Evolutionary conservation across 805 yeast genomes (phyloP).

Genomic region (Wickerhamomyces bisporus): DNA sequence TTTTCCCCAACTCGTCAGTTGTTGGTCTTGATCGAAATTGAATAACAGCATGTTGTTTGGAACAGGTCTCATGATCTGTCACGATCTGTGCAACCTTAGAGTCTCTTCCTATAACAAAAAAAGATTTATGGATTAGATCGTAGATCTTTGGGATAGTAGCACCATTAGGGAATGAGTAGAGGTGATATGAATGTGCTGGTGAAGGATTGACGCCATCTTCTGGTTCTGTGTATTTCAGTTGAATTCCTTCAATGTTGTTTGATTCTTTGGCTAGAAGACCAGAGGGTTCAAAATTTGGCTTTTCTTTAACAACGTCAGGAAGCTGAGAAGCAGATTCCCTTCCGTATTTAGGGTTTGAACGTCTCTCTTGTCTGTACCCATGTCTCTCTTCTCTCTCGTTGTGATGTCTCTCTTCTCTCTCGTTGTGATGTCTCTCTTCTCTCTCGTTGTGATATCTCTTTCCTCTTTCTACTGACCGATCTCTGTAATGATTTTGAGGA

Average conservation of each 20-base stretch:
- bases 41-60: constrained; percentile 45
- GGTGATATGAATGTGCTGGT: constrained; percentile 19
- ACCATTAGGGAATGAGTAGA: constrained; percentile 27
- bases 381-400: too few species aligned
- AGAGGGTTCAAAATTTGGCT: constrained; percentile 35
- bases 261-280: constrained; percentile 39
- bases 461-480: too few species aligned
- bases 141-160: constrained; percentile 21
- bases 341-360: too few species aligned
- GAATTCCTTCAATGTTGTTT: constrained; percentile 29
- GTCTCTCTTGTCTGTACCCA: too few species aligned
- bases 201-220: constrained; percentile 29
- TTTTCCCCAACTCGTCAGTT: neutral
- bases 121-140: constrained; percentile 24
- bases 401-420: neutral
- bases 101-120: constrained; percentile 34
- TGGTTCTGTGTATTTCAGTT: constrained; percentile 35
- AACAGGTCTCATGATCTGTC: constrained; percentile 32
- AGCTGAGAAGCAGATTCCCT: too few species aligned
- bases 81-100: constrained; percentile 31
- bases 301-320: constrained; percentile 11
- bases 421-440: neutral
- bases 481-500: too few species aligned
- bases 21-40: constrained; percentile 33
- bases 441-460: neutral